Evolutionary conservation across 768 basidiomycete genomes (phyloP).

Genomic region (Crucibulum laeve): DNA sequence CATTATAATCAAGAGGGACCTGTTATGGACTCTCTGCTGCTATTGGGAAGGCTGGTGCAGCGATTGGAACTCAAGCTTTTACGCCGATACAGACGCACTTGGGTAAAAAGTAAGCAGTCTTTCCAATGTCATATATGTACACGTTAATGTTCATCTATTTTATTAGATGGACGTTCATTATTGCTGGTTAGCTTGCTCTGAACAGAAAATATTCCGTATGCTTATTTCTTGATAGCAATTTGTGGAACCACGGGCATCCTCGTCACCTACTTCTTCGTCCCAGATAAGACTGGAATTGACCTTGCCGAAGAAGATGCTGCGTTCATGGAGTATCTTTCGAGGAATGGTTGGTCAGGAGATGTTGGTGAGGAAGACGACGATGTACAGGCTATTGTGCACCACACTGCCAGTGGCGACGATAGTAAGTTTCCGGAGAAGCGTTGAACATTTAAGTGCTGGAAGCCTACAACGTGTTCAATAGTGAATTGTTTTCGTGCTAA

Average conservation of each 20-base stretch:
- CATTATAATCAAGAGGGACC: constrained; percentile 39
- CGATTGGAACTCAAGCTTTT: constrained; percentile 66
- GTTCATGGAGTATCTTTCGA: constrained; percentile 55
- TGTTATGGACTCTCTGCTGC: constrained; percentile 69
- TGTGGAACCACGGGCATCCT: constrained; percentile 60
- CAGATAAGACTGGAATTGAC: constrained; percentile 64
- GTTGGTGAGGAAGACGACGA: constrained; percentile 51
- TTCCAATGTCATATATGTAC: constrained; percentile 1
- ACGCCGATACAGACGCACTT: constrained; percentile 64
- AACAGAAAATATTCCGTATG: not conserved
- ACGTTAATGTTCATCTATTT: too few species aligned
- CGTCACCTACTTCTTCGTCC: constrained; percentile 65
- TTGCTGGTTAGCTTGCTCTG: constrained; percentile 19
- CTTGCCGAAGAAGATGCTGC: constrained; percentile 61
- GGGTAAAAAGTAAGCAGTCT: constrained; percentile 48
- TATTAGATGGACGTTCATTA: constrained; percentile 60
- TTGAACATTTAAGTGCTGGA: too few species aligned
- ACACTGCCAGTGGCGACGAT: not conserved
- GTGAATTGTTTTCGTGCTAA: too few species aligned
- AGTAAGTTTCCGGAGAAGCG: too few species aligned
- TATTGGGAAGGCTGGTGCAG: constrained; percentile 68
- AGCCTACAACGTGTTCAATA: too few species aligned
- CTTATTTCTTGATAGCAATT: constrained; percentile 39
- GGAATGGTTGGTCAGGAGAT: constrained; percentile 62
- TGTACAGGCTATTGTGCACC: not conserved